Evolutionary conservation across 2,329 filamentous ascomycete genomes (phyloP).

Genomic region (Penicillium brevicompactum): DNA sequence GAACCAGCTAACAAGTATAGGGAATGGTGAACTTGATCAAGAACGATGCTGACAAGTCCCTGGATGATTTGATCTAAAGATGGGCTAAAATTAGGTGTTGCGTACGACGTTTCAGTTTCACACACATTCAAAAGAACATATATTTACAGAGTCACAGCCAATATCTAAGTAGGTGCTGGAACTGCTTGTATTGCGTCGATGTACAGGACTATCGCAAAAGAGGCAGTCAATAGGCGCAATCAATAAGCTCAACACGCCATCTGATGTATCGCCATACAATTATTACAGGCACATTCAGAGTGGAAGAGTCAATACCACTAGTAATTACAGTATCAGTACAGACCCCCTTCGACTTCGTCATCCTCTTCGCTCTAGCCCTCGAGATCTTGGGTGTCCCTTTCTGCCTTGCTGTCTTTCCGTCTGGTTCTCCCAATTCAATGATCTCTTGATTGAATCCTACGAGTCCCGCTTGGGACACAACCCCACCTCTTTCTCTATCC

Average conservation of each 20-base stretch:
- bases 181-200: not conserved
- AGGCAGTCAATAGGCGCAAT: not conserved
- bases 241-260: slow-evolving; percentile 7
- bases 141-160: too few species aligned
- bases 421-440: slow-evolving; percentile 14
- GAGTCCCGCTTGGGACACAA: slow-evolving; percentile 19
- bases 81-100: not conserved
- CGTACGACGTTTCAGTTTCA: not conserved
- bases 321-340: not conserved
- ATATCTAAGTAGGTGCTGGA: too few species aligned
- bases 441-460: slow-evolving; percentile 16
- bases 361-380: slow-evolving; percentile 1
- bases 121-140: not conserved
- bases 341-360: slow-evolving; percentile 14
- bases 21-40: slow-evolving; percentile 95
- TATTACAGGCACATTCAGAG: not conserved
- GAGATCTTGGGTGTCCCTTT: not conserved
- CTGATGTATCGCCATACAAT: not conserved
- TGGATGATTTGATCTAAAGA: slow-evolving; percentile 76
- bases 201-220: not conserved
- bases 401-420: not conserved
- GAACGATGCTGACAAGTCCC: slow-evolving; percentile 88
- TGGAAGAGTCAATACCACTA: not conserved
- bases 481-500: not conserved
- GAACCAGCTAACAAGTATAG: slow-evolving; percentile 48